Evolutionary conservation across 306 rosid species (phyloP), one percentile per base, ranked within the genome.

Genomic region (Trifolium subterraneum): DNA sequence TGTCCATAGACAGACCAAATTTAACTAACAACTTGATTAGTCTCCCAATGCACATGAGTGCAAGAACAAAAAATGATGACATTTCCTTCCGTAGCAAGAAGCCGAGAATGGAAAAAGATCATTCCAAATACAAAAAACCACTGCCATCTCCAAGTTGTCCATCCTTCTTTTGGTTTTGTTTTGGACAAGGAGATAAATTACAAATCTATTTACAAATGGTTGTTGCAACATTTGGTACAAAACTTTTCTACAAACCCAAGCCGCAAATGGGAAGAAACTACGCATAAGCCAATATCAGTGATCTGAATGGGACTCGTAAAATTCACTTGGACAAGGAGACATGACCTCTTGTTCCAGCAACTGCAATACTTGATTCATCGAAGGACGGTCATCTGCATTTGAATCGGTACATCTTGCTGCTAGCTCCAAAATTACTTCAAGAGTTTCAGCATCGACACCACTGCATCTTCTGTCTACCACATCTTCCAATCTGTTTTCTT

Each of bases 371-470:
- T 95, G 88, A 55, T 78, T 88, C 99, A 95, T 95, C 0, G 87
- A 51, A 52, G 99, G 99, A 70, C 99, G 91, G n/a, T 82, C 88
- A 4, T 90, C 92, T 0, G 97, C 98, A 68, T 81, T 95, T 22
- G 89, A 92, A 80, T 92, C 93, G 0, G 99, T 95, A 78, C 99
- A 95, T 77, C 87, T 88, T 15, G 89, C 90, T 0, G 99, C 99
- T 15, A 90, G 76, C 74, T 92, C 99, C 14, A 95, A 83, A 61
- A 92, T 78, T 19, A 83, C 92, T 78, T 92, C 96, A 6, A 95
- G 85, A n/a, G 87, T 87, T 79, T 84, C 97, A 0, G 69, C 79
- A 56, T 92, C 97, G 44, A 78, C 90, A 31, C 85, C 90, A 35
- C 63, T 81, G 84, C 99, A 95, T 71, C 84, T 87, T 66, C 66